Evolutionary conservation across 768 basidiomycete genomes (phyloP).

Genomic region (Phanerochaete carnosa): DNA sequence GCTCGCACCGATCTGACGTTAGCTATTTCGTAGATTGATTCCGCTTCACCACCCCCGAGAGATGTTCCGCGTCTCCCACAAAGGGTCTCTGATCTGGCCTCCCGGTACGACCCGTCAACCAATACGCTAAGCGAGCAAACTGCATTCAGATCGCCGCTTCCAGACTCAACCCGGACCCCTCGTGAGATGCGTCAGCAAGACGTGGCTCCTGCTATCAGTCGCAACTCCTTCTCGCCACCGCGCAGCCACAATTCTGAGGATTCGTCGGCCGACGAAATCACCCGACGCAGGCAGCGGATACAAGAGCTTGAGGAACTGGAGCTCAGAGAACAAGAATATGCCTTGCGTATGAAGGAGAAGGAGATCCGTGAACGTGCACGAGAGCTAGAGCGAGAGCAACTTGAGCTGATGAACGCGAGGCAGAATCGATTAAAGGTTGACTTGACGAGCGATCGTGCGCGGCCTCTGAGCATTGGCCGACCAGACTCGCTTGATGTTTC

Average conservation of each 20-base stretch:
- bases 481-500: constrained; percentile 8
- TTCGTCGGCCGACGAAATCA: constrained; percentile 27
- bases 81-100: constrained; percentile 62
- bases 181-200: not conserved
- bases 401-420: constrained; percentile 36
- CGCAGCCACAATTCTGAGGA: not conserved
- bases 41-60: constrained; percentile 51
- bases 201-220: not conserved
- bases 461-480: constrained; percentile 22
- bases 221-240: not conserved
- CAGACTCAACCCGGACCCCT: not conserved
- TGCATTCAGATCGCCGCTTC: constrained; percentile 33
- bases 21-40: constrained; percentile 38
- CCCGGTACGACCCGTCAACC: constrained; percentile 52
- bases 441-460: constrained; percentile 28
- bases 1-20: not conserved
- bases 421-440: constrained; percentile 21
- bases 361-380: constrained; percentile 51
- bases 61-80: constrained; percentile 62
- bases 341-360: constrained; percentile 49
- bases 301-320: constrained; percentile 53
- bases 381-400: constrained; percentile 57
- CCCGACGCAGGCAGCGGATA: constrained; percentile 37
- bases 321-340: constrained; percentile 51
- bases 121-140: constrained; percentile 8